Evolutionary conservation across 345 rosid genomes (phyloP).

Genomic region (Populus nigra): DNA sequence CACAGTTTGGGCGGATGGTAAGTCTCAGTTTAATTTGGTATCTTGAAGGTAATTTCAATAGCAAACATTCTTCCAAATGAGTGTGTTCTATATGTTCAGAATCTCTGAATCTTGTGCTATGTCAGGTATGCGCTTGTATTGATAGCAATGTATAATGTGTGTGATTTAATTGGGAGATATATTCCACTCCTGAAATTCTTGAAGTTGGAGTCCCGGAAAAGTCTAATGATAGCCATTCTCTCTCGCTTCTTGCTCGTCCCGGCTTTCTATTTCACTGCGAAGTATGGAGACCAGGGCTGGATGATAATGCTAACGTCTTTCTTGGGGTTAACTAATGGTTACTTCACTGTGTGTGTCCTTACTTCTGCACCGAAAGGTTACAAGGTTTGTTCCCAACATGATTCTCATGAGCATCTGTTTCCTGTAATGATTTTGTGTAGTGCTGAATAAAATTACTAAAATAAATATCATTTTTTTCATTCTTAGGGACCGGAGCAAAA

Average conservation of each 20-base stretch:
- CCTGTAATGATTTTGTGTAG: background rate
- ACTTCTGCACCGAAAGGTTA: slow-evolving; percentile 81
- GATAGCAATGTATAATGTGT: slow-evolving; percentile 61
- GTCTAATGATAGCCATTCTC: slow-evolving; percentile 38
- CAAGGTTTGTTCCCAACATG: slow-evolving; percentile 42
- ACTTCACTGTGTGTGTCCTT: slow-evolving; percentile 71
- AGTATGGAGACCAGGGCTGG: slow-evolving; percentile 81
- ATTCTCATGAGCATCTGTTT: background rate
- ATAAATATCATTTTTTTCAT: background rate
- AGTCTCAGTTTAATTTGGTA: slow-evolving; percentile 2
- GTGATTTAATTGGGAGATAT: slow-evolving; percentile 66
- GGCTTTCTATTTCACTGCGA: slow-evolving; percentile 73
- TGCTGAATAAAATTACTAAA: background rate
- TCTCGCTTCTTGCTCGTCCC: slow-evolving; percentile 61
- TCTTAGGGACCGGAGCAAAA: slow-evolving; percentile 68
- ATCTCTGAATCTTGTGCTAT: background rate
- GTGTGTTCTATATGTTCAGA: background rate
- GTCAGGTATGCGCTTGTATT: slow-evolving; percentile 74
- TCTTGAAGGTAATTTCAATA: background rate
- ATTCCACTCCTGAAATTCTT: slow-evolving; percentile 48
- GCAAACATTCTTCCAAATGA: no score
- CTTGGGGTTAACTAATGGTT: slow-evolving; percentile 71
- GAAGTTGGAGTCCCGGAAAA: slow-evolving; percentile 57
- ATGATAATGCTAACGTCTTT: slow-evolving; percentile 72
- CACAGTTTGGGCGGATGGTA: slow-evolving; percentile 73